Evolutionary conservation across 495 filamentous ascomycete genomes (phyloP).

Genomic region (Podospora pseudoanserina): DNA sequence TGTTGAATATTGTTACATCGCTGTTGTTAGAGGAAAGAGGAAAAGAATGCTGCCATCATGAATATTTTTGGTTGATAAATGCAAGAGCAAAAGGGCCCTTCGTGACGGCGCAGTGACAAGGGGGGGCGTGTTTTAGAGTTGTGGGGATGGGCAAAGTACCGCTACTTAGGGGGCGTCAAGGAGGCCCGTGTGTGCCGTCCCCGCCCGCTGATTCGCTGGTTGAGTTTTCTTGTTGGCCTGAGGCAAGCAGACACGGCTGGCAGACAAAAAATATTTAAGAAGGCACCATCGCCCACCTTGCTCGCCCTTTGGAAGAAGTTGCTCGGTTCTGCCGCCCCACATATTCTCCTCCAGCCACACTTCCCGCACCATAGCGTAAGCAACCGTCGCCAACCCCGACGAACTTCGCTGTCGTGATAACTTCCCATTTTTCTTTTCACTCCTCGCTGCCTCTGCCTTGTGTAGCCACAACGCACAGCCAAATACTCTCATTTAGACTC

Average conservation of each 20-base stretch:
- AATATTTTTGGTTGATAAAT: background rate
- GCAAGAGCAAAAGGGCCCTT: background rate
- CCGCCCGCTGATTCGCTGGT: background rate
- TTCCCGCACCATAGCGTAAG: background rate
- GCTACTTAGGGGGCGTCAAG: background rate
- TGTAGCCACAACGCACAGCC: background rate
- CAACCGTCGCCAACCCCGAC: background rate
- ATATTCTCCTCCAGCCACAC: background rate
- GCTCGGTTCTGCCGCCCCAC: background rate
- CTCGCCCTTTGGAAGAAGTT: background rate
- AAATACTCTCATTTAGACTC: slow-evolving; percentile 10
- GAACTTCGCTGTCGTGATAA: slow-evolving; percentile 5
- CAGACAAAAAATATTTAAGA: background rate
- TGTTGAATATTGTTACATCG: background rate
- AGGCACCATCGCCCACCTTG: background rate
- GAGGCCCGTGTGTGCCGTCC: background rate
- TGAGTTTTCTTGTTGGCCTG: background rate
- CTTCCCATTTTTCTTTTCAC: background rate
- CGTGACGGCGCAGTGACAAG: background rate
- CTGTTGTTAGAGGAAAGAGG: background rate
- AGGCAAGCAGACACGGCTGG: background rate
- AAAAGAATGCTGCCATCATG: background rate
- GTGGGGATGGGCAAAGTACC: background rate
- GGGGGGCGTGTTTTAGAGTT: background rate
- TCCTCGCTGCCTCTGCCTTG: background rate